phyloP scores from a whole-genome alignment of 2,329 filamentous ascomycete species.

The Aspergillus tanneri region DNA sequence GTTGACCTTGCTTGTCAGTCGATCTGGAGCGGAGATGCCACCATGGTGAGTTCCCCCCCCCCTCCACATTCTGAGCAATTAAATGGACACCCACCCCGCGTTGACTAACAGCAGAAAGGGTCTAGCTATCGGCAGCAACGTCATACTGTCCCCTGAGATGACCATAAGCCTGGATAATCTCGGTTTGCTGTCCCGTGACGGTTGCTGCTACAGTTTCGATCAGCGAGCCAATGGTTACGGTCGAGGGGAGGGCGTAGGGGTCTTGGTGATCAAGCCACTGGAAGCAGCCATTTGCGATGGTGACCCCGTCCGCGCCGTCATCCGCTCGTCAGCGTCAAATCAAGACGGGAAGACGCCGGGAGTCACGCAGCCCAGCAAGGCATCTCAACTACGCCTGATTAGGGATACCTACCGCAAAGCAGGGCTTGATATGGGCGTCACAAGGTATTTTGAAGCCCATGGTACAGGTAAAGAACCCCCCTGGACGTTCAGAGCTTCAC shows the following conservation, averaged over 20 bases:
- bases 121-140: slow-evolving; percentile 16
- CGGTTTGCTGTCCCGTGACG: slow-evolving; percentile 11
- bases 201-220: slow-evolving; percentile 28
- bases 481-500: too few relatives aligned
- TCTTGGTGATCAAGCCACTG: slow-evolving; percentile 52
- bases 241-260: slow-evolving; percentile 52
- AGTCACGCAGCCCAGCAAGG: slow-evolving; percentile 23
- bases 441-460: slow-evolving; percentile 16
- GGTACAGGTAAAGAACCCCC: slow-evolving; percentile 8
- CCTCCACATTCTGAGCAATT: too few relatives aligned
- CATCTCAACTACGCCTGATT: slow-evolving; percentile 39
- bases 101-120: too few relatives aligned
- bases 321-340: slow-evolving; percentile 29
- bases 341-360: slow-evolving; percentile 30
- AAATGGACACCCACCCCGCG: not conserved
- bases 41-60: slow-evolving; percentile 11
- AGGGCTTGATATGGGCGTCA: slow-evolving; percentile 6
- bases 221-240: slow-evolving; percentile 47
- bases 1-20: slow-evolving; percentile 23
- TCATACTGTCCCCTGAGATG: slow-evolving; percentile 16
- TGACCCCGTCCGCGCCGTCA: slow-evolving; percentile 41
- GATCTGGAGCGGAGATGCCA: slow-evolving; percentile 21
- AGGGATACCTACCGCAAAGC: slow-evolving; percentile 14
- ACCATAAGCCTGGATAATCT: slow-evolving; percentile 13
- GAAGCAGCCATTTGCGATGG: slow-evolving; percentile 46